phyloP scores from a whole-genome alignment of 2,329 filamentous ascomycete genomes.

The Penicillium sp. region DNA sequence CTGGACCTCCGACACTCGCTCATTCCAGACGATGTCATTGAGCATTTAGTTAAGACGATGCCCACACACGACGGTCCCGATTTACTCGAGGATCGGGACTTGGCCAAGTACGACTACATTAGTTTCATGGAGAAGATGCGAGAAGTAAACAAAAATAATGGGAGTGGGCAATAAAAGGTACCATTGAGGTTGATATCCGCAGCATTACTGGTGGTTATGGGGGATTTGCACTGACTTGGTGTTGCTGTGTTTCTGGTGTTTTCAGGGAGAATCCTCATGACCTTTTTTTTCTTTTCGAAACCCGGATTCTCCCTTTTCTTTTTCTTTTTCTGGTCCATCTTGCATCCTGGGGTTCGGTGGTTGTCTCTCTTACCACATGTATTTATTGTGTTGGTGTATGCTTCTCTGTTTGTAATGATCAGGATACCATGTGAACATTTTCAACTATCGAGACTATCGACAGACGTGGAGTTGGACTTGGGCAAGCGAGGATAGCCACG shows the following conservation, averaged over 20 bases:
- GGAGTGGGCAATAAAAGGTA: slow-evolving; percentile 18
- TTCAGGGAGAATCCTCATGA: slow-evolving; percentile 7
- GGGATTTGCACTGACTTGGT: slow-evolving; percentile 17
- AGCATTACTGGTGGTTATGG: slow-evolving; percentile 18
- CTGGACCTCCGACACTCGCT: slow-evolving; percentile 90
- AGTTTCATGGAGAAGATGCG: slow-evolving; percentile 90
- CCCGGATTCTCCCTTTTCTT: slow-evolving; percentile 8
- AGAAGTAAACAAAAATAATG: slow-evolving; percentile 30
- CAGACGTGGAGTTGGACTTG: neutral
- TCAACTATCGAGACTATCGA: neutral
- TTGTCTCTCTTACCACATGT: slow-evolving; percentile 8
- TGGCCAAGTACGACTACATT: slow-evolving; percentile 91
- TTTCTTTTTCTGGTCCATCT: slow-evolving; percentile 15
- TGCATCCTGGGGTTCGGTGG: slow-evolving; percentile 25
- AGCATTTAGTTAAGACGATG: slow-evolving; percentile 80
- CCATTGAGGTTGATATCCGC: slow-evolving; percentile 12
- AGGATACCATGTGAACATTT: slow-evolving; percentile 16
- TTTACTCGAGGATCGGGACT: slow-evolving; percentile 70
- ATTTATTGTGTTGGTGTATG: slow-evolving; percentile 12
- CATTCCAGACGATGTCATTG: slow-evolving; percentile 93
- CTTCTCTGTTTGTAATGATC: slow-evolving; percentile 18
- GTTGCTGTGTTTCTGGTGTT: slow-evolving; percentile 17
- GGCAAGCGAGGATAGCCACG: neutral
- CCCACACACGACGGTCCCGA: slow-evolving; percentile 76
- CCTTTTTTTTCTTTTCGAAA: neutral